Conservation (phyloP, 345 rosid genomes). For the Durio zibethinus region DNA sequence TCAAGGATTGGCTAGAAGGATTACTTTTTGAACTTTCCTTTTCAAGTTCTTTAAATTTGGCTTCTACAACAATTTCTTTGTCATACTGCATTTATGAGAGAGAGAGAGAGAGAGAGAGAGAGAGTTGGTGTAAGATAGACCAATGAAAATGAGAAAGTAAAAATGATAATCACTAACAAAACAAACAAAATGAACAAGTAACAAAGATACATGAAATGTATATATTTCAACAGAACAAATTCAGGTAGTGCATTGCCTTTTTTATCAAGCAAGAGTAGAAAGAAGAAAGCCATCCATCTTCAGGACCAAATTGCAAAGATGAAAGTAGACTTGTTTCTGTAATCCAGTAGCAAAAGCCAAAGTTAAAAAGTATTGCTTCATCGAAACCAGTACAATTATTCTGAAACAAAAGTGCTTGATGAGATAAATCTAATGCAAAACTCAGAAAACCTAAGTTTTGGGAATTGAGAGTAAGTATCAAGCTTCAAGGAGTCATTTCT, state of each 20-base stretch:
- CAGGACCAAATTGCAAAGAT: slow-evolving; percentile 75
- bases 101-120: slow-evolving; percentile 17
- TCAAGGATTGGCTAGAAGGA: slow-evolving; percentile 48
- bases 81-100: slow-evolving; percentile 52
- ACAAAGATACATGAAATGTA: not conserved
- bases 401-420: not conserved
- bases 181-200: slow-evolving; percentile 13
- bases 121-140: slow-evolving; percentile 24
- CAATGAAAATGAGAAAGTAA: not conserved
- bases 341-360: slow-evolving; percentile 16
- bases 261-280: slow-evolving; percentile 93
- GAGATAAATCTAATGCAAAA: not conserved
- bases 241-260: slow-evolving; percentile 46
- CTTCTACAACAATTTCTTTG: slow-evolving; percentile 74
- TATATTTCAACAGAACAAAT: not conserved
- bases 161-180: not conserved
- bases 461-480: not conserved
- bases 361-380: not conserved
- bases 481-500: slow-evolving; percentile 1
- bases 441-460: not conserved
- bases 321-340: slow-evolving; percentile 73
- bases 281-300: slow-evolving; percentile 90
- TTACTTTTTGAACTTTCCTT: slow-evolving; percentile 54
- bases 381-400: not conserved
- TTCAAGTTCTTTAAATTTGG: slow-evolving; percentile 77